phyloP scores from a whole-genome alignment of 108 stramenopile species.

The Cylindrotheca closterium region DNA sequence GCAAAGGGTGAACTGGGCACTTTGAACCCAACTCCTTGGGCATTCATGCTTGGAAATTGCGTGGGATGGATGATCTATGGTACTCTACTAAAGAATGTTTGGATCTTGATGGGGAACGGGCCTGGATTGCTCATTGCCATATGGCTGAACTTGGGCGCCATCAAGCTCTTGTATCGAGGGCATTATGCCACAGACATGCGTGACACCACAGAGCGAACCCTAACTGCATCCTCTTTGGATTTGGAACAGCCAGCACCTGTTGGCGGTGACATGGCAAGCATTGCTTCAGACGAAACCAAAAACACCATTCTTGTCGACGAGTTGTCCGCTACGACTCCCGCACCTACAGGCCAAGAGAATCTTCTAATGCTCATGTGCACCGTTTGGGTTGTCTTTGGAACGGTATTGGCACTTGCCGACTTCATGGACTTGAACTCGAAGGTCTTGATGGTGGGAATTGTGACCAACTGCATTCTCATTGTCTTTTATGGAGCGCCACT shows the following conservation, averaged over 20 bases:
- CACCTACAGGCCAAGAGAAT: no score
- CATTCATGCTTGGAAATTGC: slow-evolving; percentile 77
- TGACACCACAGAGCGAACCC: no score
- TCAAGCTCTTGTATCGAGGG: slow-evolving; percentile 64
- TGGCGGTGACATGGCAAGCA: no score
- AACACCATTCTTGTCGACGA: no score
- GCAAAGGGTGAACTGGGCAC: slow-evolving; percentile 49
- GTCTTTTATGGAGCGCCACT: slow-evolving; percentile 87
- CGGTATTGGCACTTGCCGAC: slow-evolving; percentile 15
- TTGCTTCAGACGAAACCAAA: no score
- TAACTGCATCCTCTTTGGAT: no score
- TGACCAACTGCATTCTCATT: slow-evolving; percentile 69
- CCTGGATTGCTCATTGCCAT: slow-evolving; percentile 54
- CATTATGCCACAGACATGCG: slow-evolving; percentile 32
- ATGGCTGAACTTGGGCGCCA: slow-evolving; percentile 75
- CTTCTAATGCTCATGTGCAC: slow-evolving; percentile 47
- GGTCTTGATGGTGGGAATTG: slow-evolving; percentile 56
- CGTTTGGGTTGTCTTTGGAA: slow-evolving; percentile 49
- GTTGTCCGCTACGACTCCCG: no score
- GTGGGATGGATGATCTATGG: slow-evolving; percentile 72
- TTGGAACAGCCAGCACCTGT: no score
- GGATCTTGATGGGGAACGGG: slow-evolving; percentile 66
- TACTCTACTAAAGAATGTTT: slow-evolving; percentile 60
- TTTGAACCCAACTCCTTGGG: slow-evolving; percentile 83
- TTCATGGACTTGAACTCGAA: slow-evolving; percentile 15